Evolutionary conservation across 179 eudicot genomes (phyloP).

Genomic region (Pouteria campechiana): DNA sequence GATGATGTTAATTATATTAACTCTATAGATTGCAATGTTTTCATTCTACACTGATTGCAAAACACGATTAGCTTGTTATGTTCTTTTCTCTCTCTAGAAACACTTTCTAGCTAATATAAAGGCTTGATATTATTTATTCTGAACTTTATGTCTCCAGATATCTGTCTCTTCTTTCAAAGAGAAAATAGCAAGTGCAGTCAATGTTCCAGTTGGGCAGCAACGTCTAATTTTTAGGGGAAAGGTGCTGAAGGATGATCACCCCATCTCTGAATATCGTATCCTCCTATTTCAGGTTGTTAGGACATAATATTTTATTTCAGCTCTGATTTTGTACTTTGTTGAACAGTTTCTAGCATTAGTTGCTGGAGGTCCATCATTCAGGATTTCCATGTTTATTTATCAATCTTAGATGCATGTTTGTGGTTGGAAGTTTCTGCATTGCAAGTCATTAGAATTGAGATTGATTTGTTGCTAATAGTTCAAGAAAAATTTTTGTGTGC

Average conservation of each 20-base stretch:
- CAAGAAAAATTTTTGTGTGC: too few species aligned
- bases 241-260: conserved; percentile 82
- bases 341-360: too few species aligned
- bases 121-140: conserved; percentile 11
- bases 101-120: not conserved
- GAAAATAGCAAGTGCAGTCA: conserved; percentile 62
- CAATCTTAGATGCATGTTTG: too few species aligned
- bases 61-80: not conserved
- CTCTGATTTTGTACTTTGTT: too few species aligned
- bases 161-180: conserved; percentile 67
- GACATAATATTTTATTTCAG: too few species aligned
- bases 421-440: too few species aligned
- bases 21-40: not conserved
- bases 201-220: conserved; percentile 82
- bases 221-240: conserved; percentile 91
- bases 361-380: too few species aligned
- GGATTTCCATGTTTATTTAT: too few species aligned
- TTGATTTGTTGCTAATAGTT: too few species aligned
- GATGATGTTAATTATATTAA: too few species aligned
- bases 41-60: not conserved
- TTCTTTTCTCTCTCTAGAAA: not conserved
- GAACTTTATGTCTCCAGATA: too few species aligned
- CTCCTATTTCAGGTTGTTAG: conserved; percentile 26
- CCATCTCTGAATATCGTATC: conserved; percentile 88
- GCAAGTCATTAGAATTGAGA: too few species aligned